Evolutionary conservation across 2,329 filamentous ascomycete genomes (phyloP).

Genomic region (Hypoxylon sp.): DNA sequence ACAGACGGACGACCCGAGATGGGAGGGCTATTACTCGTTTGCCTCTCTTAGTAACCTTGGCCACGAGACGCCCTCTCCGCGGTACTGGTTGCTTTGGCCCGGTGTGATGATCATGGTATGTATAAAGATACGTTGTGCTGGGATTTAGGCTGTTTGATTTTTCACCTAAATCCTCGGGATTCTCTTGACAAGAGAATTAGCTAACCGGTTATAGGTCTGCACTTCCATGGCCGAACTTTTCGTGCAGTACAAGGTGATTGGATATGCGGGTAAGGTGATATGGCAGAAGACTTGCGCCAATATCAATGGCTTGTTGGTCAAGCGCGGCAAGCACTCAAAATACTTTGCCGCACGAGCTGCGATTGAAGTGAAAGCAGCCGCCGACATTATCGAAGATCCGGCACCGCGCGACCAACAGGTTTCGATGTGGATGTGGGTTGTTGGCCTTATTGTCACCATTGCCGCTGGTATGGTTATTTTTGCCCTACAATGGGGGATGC

Average conservation of each 20-base stretch:
- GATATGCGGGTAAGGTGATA: constrained; percentile 61
- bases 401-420: constrained; percentile 63
- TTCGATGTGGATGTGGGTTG: constrained; percentile 67
- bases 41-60: constrained; percentile 54
- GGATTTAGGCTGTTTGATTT: neutral
- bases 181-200: neutral
- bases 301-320: constrained; percentile 58
- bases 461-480: constrained; percentile 66
- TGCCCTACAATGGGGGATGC: constrained; percentile 68
- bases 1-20: constrained; percentile 58
- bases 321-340: constrained; percentile 59
- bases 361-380: constrained; percentile 51
- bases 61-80: constrained; percentile 55
- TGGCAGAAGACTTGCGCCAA: constrained; percentile 62
- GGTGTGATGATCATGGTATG: constrained; percentile 58
- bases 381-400: constrained; percentile 65
- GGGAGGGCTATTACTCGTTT: constrained; percentile 59
- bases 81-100: constrained; percentile 61
- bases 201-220: constrained; percentile 50
- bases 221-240: constrained; percentile 58
- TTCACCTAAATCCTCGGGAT: neutral
- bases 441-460: constrained; percentile 64
- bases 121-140: neutral
- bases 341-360: constrained; percentile 61
- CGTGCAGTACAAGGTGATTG: constrained; percentile 59